A percentile compares a stretch with the other conserved stretches of the same genome.
Conservation (phyloP, 2,329 filamentous ascomycete species). For the Dothidotthia symphoricarpi region DNA sequence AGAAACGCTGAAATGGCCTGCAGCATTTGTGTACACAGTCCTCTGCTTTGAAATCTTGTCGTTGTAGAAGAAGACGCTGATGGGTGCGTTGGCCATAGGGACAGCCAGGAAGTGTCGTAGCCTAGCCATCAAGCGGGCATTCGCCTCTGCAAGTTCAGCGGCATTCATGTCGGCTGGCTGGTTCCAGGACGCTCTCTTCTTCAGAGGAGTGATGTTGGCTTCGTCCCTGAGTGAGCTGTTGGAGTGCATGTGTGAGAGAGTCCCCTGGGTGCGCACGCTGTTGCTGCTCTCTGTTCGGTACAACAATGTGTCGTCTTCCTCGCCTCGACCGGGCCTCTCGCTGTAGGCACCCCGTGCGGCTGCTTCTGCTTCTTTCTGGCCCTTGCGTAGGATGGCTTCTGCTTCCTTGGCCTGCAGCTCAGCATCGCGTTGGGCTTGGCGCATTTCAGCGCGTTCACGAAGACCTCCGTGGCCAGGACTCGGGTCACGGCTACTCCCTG, state of each 20-base stretch:
- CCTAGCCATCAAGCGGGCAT: slow-evolving; percentile 82
- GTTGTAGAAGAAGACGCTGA: slow-evolving; percentile 96
- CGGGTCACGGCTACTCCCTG: slow-evolving; percentile 46
- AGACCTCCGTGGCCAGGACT: slow-evolving; percentile 43
- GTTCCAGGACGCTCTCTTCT: slow-evolving; percentile 52
- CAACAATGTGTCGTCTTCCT: slow-evolving; percentile 43
- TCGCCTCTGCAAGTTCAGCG: slow-evolving; percentile 74
- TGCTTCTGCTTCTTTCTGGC: slow-evolving; percentile 67
- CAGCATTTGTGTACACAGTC: slow-evolving; percentile 80
- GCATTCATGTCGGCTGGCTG: slow-evolving; percentile 65
- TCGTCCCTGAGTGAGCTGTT: slow-evolving; percentile 28
- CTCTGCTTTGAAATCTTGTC: slow-evolving; percentile 76
- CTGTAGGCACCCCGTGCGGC: slow-evolving; percentile 73
- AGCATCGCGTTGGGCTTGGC: slow-evolving; percentile 57
- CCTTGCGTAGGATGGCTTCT: slow-evolving; percentile 70
- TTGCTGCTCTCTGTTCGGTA: slow-evolving; percentile 40
- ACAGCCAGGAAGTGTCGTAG: slow-evolving; percentile 87
- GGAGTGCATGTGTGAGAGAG: slow-evolving; percentile 27
- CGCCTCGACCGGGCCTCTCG: slow-evolving; percentile 57
- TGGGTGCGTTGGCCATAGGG: slow-evolving; percentile 70
- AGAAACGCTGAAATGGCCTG: slow-evolving; percentile 81
- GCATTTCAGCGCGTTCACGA: slow-evolving; percentile 43
- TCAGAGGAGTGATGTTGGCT: slow-evolving; percentile 39
- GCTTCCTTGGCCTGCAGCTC: slow-evolving; percentile 73
- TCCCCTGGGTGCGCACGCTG: slow-evolving; percentile 21